Conservation (phyloP, 768 basidiomycete genomes). For the Pleurotus ostreatus region DNA sequence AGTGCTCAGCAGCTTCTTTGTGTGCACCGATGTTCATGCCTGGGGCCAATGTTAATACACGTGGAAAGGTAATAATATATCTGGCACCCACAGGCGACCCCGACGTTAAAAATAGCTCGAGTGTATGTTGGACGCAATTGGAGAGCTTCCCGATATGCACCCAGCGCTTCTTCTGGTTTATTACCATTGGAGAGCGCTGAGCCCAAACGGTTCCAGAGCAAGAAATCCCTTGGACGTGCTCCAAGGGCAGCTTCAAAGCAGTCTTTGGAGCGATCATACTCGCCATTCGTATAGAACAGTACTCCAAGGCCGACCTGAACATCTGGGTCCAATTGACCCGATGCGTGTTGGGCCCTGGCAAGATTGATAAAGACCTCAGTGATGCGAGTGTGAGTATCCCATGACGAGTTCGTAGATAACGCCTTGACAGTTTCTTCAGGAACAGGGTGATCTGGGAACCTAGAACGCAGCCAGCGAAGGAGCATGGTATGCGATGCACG, state of each 20-base stretch:
- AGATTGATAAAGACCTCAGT: slow-evolving; percentile 81
- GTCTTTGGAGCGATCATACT: slow-evolving; percentile 88
- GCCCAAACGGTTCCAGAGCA: slow-evolving; percentile 94
- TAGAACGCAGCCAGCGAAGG: slow-evolving; percentile 76
- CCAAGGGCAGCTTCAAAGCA: slow-evolving; percentile 90
- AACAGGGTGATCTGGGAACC: slow-evolving; percentile 54
- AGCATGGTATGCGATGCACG: slow-evolving; percentile 82
- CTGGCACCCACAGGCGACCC: slow-evolving; percentile 81
- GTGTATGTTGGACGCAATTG: slow-evolving; percentile 93
- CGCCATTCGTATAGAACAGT: slow-evolving; percentile 82
- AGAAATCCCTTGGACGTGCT: slow-evolving; percentile 84
- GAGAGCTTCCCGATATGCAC: slow-evolving; percentile 87
- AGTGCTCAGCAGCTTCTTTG: slow-evolving; percentile 95
- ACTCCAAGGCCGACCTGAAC: slow-evolving; percentile 93
- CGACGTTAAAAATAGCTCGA: slow-evolving; percentile 95
- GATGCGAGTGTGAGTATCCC: slow-evolving; percentile 79
- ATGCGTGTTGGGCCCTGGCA: slow-evolving; percentile 76
- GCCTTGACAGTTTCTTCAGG: slow-evolving; percentile 54
- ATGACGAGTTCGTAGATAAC: slow-evolving; percentile 53
- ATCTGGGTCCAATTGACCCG: slow-evolving; percentile 76
- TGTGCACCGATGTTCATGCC: slow-evolving; percentile 94
- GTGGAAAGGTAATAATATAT: background rate
- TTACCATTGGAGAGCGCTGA: slow-evolving; percentile 93
- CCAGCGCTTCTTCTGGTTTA: slow-evolving; percentile 90
- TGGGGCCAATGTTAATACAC: slow-evolving; percentile 21